Evolutionary conservation across 2,329 filamentous ascomycete genomes (phyloP), one percentile per base, ranked within the genome.

Genomic region (Cercospora berteroae): DNA sequence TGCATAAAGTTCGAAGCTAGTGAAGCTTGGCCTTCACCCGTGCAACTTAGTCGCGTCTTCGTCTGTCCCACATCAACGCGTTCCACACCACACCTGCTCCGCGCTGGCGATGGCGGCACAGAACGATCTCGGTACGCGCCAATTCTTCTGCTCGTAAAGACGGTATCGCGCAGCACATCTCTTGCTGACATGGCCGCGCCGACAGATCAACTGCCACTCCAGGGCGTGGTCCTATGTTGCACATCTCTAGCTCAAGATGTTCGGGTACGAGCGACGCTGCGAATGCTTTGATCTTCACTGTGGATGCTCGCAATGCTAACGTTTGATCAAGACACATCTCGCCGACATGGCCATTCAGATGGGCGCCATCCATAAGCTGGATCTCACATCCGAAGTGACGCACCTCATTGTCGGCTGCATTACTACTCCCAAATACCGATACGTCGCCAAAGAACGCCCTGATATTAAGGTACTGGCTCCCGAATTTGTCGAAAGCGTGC

Each of bases 351-450:
- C 91, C 18, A 80, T 84, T 70, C 88, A 97, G 77, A 93, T 99
- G 83, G 95, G 95, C 71, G 95, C 94, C 60, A 80, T 86, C 68
- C 91, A 96, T 84, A 93, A 91, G 74, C 90, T 93, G 79, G 94
- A 99, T 79, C 87, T 99, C 55, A 98, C 94, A n/a, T 92, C 91
- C 65, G 93, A 97, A 78, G 93, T 96, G 58, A 98, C 95, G 5
- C 95, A 99, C 81, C 88, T 99, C 57, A 87, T 99, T 70, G 92
- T 97, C 69, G 95, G 94, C 78, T 89, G 91, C 74, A 91, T 93
- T 75, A 88, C 94, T 77, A 98, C 94, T 0, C 88, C 91, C 60
- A 99, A 99, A 80, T 99, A 99, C 81, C 90, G 89, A 79, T 97
- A 96, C 83, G 94, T 98, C 75, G 95, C 94, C 63, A 92, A 90